Conservation (phyloP, 2,329 filamentous ascomycete species). For the Rugonectria rugulosa region DNA sequence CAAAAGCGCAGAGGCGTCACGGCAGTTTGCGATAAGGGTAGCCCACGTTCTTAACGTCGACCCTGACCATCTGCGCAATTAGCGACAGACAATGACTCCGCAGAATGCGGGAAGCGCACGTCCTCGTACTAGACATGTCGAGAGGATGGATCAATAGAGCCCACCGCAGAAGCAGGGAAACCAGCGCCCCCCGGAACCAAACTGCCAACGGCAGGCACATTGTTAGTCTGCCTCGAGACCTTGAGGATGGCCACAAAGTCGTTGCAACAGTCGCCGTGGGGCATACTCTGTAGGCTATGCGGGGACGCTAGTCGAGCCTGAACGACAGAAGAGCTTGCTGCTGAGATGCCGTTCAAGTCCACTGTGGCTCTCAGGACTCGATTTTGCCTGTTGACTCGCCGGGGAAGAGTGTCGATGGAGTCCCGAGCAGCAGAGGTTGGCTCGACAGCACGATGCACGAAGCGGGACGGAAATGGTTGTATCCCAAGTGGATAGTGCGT, state of each 20-base stretch:
- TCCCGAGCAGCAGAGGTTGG: slow-evolving; percentile 4
- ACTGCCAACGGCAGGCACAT: slow-evolving; percentile 3
- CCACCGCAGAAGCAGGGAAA: not conserved
- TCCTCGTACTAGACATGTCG: no score
- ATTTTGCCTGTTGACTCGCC: no score
- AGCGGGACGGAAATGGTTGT: slow-evolving; percentile 1
- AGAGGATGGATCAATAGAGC: slow-evolving; percentile 14
- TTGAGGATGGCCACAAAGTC: not conserved
- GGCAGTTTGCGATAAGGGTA: slow-evolving; percentile 22
- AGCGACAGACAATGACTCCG: slow-evolving; percentile 24
- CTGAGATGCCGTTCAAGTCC: slow-evolving; percentile 16
- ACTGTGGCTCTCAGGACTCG: slow-evolving; percentile 25
- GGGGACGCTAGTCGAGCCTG: no score
- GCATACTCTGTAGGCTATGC: no score
- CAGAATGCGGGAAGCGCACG: slow-evolving; percentile 31
- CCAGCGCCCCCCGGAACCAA: slow-evolving; percentile 7
- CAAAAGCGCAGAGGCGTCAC: slow-evolving; percentile 5
- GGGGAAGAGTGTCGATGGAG: slow-evolving; percentile 6
- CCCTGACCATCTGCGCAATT: slow-evolving; percentile 16
- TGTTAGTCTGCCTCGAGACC: slow-evolving; percentile 8
- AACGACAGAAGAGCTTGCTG: no score
- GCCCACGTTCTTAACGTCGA: slow-evolving; percentile 26
- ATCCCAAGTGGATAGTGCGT: no score
- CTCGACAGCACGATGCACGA: slow-evolving; percentile 18
- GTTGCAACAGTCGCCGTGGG: slow-evolving; percentile 1